Base-by-base conservation (phyloP, 176 grass and related monocot species). In the Zea luxurians region DNA sequence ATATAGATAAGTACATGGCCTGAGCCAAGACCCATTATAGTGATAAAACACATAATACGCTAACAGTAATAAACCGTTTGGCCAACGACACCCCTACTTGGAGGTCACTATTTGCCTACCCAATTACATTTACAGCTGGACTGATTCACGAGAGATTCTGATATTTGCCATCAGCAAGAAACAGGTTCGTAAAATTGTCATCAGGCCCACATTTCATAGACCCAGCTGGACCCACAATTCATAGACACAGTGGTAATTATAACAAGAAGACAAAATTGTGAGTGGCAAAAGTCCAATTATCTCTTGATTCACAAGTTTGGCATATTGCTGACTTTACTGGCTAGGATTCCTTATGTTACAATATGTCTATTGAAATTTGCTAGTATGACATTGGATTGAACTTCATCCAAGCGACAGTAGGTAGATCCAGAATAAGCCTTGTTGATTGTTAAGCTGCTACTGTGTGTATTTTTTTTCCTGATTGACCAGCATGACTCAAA, bases 21-120 rank as follows among this genome's bases (percentile, higher is more conserved):
- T 27, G 27, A 27, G 27, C 27, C 27, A 27, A 27, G 27, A 27
- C 27, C 27, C 27, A 27, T 27, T 27, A 27, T 27, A 27, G 27
- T 27, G 27, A 27, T 27, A 27, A 27, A 27, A 27, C 27, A 27
- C 27, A 27, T 27, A 27, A 27, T 27, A 27, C 27, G 27, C 27
- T 27, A 27, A 27, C 27, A 27, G 27, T 27, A 27, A 27, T 27
- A 27, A 27, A 27, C 27, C 27, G 27, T 27, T 27, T 27, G 27
- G 27, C 27, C 27, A 27, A 27, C 27, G 27, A 27, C 27, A 27
- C 27, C 0, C 27, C 27, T 27, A 16, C 71, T 37, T 44, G 44
- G 20, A 79, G 57, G 53, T 47, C 40, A 81, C 63, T 36, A 70
- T 66, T 71, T 36, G 74, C 27, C 20, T 87, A 35, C 58, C n/a